Percentiles rank a stretch among this genome's conserved stretches.
These are phyloP conservation scores for Schrenkiella parvula DNA, from an alignment of 345 rosid genomes.

Conservation along the genomic window DNA sequence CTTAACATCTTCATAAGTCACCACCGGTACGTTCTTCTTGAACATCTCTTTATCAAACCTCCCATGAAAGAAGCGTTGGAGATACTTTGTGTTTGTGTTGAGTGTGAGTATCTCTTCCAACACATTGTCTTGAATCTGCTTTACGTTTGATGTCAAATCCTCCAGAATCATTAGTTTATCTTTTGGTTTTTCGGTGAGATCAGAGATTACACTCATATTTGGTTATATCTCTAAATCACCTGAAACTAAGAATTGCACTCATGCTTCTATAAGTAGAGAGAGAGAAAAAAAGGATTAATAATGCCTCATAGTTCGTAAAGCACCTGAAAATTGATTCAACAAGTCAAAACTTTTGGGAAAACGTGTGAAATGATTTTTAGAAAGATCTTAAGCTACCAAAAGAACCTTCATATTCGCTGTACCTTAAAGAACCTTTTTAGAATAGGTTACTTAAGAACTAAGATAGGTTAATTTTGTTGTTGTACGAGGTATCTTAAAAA, in stretches of 20 bases:
- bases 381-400: conserved; percentile 19
- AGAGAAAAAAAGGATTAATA: background rate
- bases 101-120: conserved; percentile 44
- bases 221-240: background rate
- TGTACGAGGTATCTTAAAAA: background rate
- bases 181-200: background rate
- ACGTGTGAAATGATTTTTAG: background rate
- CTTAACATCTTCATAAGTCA: conserved; percentile 65
- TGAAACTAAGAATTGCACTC: background rate
- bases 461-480: background rate
- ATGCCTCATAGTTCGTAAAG: background rate
- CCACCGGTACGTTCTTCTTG: conserved; percentile 57
- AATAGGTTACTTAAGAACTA: background rate
- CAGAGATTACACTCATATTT: background rate
- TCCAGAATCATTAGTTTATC: conserved; percentile 43
- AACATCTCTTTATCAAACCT: conserved; percentile 38
- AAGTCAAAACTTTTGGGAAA: background rate
- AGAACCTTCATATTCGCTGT: background rate
- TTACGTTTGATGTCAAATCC: conserved; percentile 55
- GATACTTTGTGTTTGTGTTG: conserved; percentile 53
- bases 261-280: background rate
- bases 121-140: conserved; percentile 45
- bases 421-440: background rate
- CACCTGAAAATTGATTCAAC: background rate
- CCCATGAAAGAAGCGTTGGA: conserved; percentile 41